These are phyloP conservation scores for Biancaea sappan DNA, from an alignment of 306 rosid genomes.

Conservation along the genomic window DNA sequence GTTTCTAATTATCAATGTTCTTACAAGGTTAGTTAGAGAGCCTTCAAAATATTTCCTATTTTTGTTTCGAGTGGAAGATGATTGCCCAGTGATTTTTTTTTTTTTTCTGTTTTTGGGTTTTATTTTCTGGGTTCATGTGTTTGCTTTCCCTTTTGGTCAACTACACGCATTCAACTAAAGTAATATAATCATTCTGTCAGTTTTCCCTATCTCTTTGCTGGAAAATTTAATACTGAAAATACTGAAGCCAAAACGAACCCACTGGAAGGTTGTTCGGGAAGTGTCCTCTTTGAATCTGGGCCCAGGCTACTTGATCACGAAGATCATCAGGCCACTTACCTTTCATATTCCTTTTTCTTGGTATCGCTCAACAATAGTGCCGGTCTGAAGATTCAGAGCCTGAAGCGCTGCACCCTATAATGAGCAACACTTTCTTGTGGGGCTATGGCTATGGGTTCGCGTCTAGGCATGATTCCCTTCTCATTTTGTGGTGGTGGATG, in stretches of 20 bases:
- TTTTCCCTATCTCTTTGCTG: not conserved
- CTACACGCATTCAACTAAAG: not conserved
- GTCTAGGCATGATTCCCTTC: not conserved
- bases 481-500: not conserved
- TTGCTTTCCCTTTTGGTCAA: constrained; percentile 34
- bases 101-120: not conserved
- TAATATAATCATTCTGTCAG: constrained; percentile 3
- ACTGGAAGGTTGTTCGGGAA: not conserved
- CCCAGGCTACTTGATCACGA: not conserved
- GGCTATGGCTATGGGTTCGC: not conserved
- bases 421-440: not conserved
- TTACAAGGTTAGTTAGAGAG: constrained; percentile 14
- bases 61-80: constrained; percentile 11
- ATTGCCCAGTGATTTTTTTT: not conserved
- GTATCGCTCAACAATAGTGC: not conserved
- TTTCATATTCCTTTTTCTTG: not conserved
- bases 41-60: not conserved
- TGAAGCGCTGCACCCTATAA: not conserved
- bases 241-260: not conserved
- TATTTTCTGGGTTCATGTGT: constrained; percentile 28
- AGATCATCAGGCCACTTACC: not conserved
- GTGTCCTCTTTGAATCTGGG: not conserved
- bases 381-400: not conserved
- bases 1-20: constrained; percentile 4
- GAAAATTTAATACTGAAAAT: constrained; percentile 3